Evolutionary conservation across 2,329 filamentous ascomycete genomes (phyloP).

Genomic region (Lojkania enalia): DNA sequence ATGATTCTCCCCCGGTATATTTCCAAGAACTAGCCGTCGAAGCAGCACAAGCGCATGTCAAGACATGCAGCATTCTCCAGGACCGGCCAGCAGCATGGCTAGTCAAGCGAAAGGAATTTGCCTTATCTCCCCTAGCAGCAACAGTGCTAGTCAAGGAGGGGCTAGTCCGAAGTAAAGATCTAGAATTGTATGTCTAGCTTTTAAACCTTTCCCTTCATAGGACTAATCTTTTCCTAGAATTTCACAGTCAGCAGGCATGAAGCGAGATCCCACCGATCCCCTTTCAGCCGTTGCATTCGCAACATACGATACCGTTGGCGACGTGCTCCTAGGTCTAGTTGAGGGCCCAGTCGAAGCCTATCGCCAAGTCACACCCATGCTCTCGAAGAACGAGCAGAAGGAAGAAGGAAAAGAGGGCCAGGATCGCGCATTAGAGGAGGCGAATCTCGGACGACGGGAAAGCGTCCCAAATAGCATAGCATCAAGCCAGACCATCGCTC

Average conservation of each 20-base stretch:
- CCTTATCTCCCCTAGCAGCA: slow-evolving; percentile 32
- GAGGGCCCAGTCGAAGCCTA: slow-evolving; percentile 27
- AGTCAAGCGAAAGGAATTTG: slow-evolving; percentile 26
- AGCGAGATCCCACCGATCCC: slow-evolving; percentile 30
- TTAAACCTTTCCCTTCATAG: slow-evolving; percentile 13
- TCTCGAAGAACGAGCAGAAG: neutral
- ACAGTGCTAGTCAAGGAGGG: slow-evolving; percentile 33
- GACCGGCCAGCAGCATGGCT: slow-evolving; percentile 34
- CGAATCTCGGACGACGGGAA: neutral
- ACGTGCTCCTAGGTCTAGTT: slow-evolving; percentile 23
- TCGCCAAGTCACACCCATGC: slow-evolving; percentile 17
- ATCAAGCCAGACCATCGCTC: neutral
- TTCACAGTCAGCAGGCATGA: slow-evolving; percentile 15
- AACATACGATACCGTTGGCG: slow-evolving; percentile 27
- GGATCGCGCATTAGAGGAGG: neutral
- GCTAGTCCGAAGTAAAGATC: slow-evolving; percentile 24
- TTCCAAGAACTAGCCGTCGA: slow-evolving; percentile 13
- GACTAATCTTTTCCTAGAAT: slow-evolving; percentile 10
- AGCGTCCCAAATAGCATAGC: neutral
- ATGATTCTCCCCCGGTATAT: slow-evolving; percentile 12
- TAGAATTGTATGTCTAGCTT: no score
- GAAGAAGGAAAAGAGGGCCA: neutral
- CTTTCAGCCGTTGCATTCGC: slow-evolving; percentile 23
- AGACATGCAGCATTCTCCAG: slow-evolving; percentile 27
- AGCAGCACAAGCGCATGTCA: slow-evolving; percentile 13